Conservation (phyloP, 805 yeast species). For the Komagataella pseudopastoris region DNA sequence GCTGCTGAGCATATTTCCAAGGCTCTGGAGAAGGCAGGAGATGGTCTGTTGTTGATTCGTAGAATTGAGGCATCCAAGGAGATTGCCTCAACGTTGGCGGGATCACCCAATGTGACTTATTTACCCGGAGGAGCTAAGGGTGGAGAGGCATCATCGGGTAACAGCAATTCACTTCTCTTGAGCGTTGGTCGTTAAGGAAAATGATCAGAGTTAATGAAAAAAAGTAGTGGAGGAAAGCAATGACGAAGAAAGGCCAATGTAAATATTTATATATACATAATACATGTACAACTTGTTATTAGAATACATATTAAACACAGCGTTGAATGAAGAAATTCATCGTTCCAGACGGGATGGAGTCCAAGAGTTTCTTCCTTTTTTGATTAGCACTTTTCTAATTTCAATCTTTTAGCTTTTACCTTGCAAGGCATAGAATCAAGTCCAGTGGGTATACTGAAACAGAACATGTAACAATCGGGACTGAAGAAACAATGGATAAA, state of each 20-base stretch:
- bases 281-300: not conserved
- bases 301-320: slow-evolving; percentile 1
- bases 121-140: slow-evolving; percentile 45
- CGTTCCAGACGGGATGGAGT: not conserved
- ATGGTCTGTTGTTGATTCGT: slow-evolving; percentile 85
- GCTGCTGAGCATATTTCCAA: slow-evolving; percentile 91
- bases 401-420: not conserved
- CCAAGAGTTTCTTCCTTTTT: not conserved
- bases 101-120: slow-evolving; percentile 77
- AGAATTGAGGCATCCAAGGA: slow-evolving; percentile 95
- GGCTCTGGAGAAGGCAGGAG: slow-evolving; percentile 90
- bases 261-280: not conserved
- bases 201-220: not conserved
- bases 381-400: not conserved
- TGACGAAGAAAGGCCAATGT: not conserved
- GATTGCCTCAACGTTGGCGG: slow-evolving; percentile 79
- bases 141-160: slow-evolving; percentile 19
- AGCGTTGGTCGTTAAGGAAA: slow-evolving; percentile 48
- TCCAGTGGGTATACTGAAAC: not conserved
- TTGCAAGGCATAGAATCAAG: not conserved
- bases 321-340: not conserved
- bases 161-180: slow-evolving; percentile 44
- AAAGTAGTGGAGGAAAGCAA: not conserved
- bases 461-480: not conserved
- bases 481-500: not conserved